Evolutionary conservation across 352 stramenopile genomes (phyloP), one percentile per base, ranked within the genome.

Genomic region (Thalassiosira exigua): DNA sequence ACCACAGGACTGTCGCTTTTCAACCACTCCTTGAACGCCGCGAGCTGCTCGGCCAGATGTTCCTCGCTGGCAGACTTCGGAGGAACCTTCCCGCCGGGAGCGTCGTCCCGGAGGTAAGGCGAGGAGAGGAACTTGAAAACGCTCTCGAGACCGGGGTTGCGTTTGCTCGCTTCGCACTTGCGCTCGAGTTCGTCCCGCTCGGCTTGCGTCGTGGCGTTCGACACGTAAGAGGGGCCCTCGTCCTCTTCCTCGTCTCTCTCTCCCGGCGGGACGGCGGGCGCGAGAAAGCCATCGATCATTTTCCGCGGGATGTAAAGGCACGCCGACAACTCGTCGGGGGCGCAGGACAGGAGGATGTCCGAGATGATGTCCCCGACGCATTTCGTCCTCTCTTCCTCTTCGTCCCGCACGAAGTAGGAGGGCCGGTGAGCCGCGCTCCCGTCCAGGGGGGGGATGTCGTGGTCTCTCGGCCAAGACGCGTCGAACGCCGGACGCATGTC

Each of bases 71-170:
- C 4, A n/a, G n/a, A n/a, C 54, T 9, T 58, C 41, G 46, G 44
- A 44, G 39, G 41, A 29, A 69, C 41, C 5, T 56, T 1, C 32
- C 11, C 17, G 14, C 19, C 27, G 5, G 59, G 59, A 22, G 22
- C 7, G 26, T 69, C 59, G 46, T 57, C 59, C 27, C 59, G 54
- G 39, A 69, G 21, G 41, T 69, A 69, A 12, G 59, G 59, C 21
- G 59, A 69, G 22, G 39, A 69, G 12, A 69, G 59, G 4, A 69
- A 69, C 22, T 69, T 69, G 24, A 24, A 46, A 17, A 69, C 46
- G 27, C 29, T 29, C 0, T 58, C 14, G 11, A 69, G 14, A 2
- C 59, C 59, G 46, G 59, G 41, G 24, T 69, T 57, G 1, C 14
- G 24, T 46, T 68, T 68, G n/a, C n/a, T 24, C 7, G 21, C 24